Percentiles rank a stretch among this genome's conserved stretches.
Conservation (phyloP, 2,329 filamentous ascomycete species). For the Aspergillus hiratsukae region DNA sequence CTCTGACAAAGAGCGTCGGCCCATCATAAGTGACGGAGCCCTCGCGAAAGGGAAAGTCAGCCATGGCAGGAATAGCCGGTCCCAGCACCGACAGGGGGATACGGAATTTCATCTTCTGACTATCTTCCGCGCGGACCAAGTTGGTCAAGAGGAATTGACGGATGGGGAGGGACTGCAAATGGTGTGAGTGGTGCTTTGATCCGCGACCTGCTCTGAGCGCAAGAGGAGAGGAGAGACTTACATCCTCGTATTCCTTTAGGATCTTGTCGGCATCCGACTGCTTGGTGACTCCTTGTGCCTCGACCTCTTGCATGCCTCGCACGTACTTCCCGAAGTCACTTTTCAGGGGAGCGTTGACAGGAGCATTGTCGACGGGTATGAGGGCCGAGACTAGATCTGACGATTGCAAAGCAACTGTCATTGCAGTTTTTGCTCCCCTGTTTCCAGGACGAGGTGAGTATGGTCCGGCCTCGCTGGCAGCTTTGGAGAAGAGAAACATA, state of each 20-base stretch:
- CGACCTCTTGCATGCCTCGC: constrained; percentile 77
- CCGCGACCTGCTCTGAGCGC: neutral
- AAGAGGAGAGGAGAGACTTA: constrained; percentile 30
- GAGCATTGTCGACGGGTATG: constrained; percentile 87
- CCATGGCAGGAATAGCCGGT: constrained; percentile 66
- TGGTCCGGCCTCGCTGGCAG: neutral
- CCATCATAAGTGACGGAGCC: constrained; percentile 66
- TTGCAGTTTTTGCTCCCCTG: constrained; percentile 87
- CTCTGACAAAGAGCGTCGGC: constrained; percentile 69
- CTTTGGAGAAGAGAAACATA: constrained; percentile 34
- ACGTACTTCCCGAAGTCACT: constrained; percentile 76
- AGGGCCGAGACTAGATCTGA: constrained; percentile 66
- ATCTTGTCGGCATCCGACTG: constrained; percentile 78
- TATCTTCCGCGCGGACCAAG: constrained; percentile 54
- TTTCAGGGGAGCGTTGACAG: constrained; percentile 71
- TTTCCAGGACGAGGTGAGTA: constrained; percentile 3
- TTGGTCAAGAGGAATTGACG: constrained; percentile 92
- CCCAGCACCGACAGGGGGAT: constrained; percentile 72
- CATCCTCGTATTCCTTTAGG: constrained; percentile 67
- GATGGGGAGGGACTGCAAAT: constrained; percentile 60
- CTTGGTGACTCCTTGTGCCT: constrained; percentile 61
- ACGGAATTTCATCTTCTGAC: constrained; percentile 64
- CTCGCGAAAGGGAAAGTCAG: constrained; percentile 81
- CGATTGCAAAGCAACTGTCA: constrained; percentile 72
- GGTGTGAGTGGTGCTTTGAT: neutral